Conservation (phyloP, 2,329 filamentous ascomycete genomes). For the Ophiosphaerella herpotricha region DNA sequence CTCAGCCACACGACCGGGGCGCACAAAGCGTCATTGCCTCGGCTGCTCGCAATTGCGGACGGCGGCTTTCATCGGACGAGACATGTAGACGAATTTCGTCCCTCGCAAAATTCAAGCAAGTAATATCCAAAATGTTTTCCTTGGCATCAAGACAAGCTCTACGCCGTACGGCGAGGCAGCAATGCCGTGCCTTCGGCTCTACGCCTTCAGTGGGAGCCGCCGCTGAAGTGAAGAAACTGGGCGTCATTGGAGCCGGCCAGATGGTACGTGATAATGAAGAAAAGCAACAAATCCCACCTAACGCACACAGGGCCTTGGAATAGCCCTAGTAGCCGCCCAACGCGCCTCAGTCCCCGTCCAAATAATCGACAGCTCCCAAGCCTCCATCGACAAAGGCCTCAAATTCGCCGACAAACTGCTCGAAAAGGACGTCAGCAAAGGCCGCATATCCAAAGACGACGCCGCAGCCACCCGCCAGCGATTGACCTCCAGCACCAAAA, state of each 20-base stretch:
- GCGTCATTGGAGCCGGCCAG: constrained; percentile 92
- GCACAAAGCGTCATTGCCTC: constrained; percentile 19
- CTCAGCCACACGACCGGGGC: constrained; percentile 26
- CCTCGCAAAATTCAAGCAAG: not conserved
- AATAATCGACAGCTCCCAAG: constrained; percentile 81
- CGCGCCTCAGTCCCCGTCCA: constrained; percentile 83
- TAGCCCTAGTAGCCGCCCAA: constrained; percentile 89
- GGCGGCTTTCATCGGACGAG: constrained; percentile 31
- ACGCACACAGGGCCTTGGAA: constrained; percentile 77
- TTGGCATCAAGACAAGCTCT: constrained; percentile 34
- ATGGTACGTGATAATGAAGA: constrained; percentile 67
- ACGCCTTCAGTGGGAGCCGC: constrained; percentile 61
- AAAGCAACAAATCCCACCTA: constrained; percentile 13
- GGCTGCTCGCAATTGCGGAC: constrained; percentile 11
- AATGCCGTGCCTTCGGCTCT: constrained; percentile 68
- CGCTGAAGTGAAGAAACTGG: constrained; percentile 81
- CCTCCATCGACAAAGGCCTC: constrained; percentile 84
- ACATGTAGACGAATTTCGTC: not conserved
- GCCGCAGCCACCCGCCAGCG: constrained; percentile 74
- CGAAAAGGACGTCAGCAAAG: constrained; percentile 88
- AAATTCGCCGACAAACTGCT: constrained; percentile 94
- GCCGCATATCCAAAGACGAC: constrained; percentile 79
- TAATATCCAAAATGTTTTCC: constrained; percentile 36
- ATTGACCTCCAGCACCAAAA: constrained; percentile 70
- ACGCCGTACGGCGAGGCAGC: constrained; percentile 27